Conservation (phyloP, 2,329 filamentous ascomycete genomes). For the Phialemoniopsis sp. region DNA sequence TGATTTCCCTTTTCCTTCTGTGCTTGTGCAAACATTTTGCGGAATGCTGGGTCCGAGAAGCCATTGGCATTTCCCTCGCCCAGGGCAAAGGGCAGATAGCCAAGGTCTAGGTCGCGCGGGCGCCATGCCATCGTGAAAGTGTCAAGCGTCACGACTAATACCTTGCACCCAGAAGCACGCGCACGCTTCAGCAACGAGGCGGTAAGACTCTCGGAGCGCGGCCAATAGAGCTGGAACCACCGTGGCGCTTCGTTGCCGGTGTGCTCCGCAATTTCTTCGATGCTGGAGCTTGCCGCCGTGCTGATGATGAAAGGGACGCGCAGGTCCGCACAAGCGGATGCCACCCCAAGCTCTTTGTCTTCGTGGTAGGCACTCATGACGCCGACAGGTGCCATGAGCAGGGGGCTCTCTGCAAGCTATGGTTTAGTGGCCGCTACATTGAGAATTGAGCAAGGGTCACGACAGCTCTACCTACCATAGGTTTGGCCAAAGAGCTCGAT, state of each 20-base stretch:
- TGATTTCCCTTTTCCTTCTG: constrained; percentile 17
- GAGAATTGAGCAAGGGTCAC: background rate
- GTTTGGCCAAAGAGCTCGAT: constrained; percentile 47
- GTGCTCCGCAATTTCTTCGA: constrained; percentile 62
- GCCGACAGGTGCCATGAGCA: constrained; percentile 65
- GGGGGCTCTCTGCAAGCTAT: constrained; percentile 31
- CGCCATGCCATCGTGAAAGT: constrained; percentile 68
- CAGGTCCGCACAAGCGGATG: constrained; percentile 55
- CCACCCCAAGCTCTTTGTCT: constrained; percentile 61
- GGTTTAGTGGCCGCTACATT: background rate
- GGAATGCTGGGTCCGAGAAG: constrained; percentile 65
- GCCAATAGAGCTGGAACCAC: constrained; percentile 78
- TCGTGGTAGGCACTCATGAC: constrained; percentile 65
- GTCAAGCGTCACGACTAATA: constrained; percentile 69
- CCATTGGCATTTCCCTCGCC: constrained; percentile 58
- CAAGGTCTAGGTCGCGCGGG: constrained; percentile 61
- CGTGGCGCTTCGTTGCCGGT: constrained; percentile 38
- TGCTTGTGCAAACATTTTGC: constrained; percentile 44
- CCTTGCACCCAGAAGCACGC: constrained; percentile 56
- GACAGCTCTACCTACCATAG: constrained; percentile 27
- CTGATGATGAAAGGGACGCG: constrained; percentile 64
- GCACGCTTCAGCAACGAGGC: constrained; percentile 59
- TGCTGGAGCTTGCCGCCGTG: constrained; percentile 58
- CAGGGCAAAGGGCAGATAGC: constrained; percentile 55
- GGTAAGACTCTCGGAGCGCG: constrained; percentile 37